These are phyloP conservation scores for Rhizophagus prolifer DNA, from an alignment of 192 early-diverging fungal genomes.

Conservation along the genomic window DNA sequence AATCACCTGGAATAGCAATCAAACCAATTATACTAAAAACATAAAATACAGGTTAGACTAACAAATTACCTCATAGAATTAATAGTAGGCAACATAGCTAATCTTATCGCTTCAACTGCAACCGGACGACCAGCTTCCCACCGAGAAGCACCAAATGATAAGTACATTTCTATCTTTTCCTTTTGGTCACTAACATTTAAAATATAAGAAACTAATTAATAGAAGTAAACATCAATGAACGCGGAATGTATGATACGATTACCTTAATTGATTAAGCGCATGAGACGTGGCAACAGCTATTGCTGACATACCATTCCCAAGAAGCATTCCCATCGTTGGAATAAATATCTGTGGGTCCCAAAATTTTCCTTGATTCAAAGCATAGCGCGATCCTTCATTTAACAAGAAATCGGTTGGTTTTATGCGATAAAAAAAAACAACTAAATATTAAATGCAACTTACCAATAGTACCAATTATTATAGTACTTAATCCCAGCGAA, in stretches of 20 bases:
- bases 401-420: not conserved
- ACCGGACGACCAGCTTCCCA: conserved; percentile 80
- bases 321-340: conserved; percentile 88
- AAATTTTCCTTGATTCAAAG: conserved; percentile 69
- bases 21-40: conserved; percentile 67
- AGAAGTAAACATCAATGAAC: not conserved
- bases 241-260: conserved; percentile 8
- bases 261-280: conserved; percentile 62
- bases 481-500: conserved; percentile 50
- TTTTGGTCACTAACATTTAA: conserved; percentile 40
- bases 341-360: conserved; percentile 76
- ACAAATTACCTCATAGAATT: conserved; percentile 64
- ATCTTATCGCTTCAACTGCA: conserved; percentile 66
- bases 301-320: conserved; percentile 77
- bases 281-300: conserved; percentile 64
- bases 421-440: not conserved
- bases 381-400: conserved; percentile 55
- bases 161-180: conserved; percentile 48
- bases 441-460: not conserved
- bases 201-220: not conserved
- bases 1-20: conserved; percentile 74
- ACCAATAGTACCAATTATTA: conserved; percentile 56
- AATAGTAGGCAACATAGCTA: conserved; percentile 78
- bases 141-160: conserved; percentile 75
- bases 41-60: not conserved